Conservation (phyloP, 2,329 filamentous ascomycete species). For the Monosporascus ibericus region DNA sequence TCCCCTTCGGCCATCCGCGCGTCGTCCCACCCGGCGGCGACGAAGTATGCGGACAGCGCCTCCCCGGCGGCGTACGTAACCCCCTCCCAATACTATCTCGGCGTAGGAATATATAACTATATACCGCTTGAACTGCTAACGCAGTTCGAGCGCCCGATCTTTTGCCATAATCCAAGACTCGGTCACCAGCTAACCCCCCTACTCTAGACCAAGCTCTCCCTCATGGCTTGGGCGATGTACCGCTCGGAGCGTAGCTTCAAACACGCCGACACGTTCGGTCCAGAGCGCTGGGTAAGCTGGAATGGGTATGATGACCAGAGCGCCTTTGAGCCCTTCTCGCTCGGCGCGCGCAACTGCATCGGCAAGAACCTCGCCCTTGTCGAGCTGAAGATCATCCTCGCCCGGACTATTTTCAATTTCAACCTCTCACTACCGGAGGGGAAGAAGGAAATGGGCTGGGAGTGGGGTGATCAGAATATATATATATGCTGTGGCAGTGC, state of each 20-base stretch:
- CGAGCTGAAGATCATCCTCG: not conserved
- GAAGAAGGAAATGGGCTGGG: too few relatives aligned
- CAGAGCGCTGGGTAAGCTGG: slow-evolving; percentile 16
- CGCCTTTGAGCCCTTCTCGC: slow-evolving; percentile 17
- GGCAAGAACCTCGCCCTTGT: slow-evolving; percentile 12
- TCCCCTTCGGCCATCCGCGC: slow-evolving; percentile 20
- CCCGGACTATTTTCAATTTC: not conserved
- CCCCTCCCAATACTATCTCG: not conserved
- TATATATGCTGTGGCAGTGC: too few relatives aligned
- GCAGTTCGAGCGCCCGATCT: too few relatives aligned
- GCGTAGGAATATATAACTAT: too few relatives aligned
- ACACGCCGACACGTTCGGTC: slow-evolving; percentile 13
- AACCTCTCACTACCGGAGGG: not conserved
- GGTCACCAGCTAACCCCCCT: not conserved
- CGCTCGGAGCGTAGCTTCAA: slow-evolving; percentile 10
- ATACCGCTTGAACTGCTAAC: too few relatives aligned
- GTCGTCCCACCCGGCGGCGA: slow-evolving; percentile 8
- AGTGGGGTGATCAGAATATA: too few relatives aligned
- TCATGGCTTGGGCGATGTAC: not conserved
- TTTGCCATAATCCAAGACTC: too few relatives aligned
- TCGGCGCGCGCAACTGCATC: slow-evolving; percentile 16
- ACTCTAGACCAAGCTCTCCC: not conserved
- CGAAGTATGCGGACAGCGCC: slow-evolving; percentile 10
- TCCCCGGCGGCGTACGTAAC: slow-evolving; percentile 12
- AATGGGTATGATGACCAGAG: slow-evolving; percentile 6